Base-by-base conservation (phyloP, 2,329 filamentous ascomycete species). In the Akanthomyces muscarius region DNA sequence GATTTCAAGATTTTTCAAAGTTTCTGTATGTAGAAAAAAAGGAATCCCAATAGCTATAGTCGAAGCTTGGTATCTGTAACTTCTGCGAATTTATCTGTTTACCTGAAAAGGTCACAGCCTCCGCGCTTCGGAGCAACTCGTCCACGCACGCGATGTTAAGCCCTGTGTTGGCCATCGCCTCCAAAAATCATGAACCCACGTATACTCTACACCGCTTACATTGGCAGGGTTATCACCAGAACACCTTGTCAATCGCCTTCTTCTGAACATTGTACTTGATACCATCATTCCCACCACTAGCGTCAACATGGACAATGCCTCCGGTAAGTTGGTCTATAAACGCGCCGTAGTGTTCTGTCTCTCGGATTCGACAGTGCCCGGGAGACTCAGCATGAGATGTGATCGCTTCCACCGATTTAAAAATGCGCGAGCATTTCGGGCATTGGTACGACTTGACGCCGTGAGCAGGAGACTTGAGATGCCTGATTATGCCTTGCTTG, bases 241-340 rank as follows among this genome's bases (percentile, higher is more conserved):
- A 52, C 10, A 53, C 23, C 16, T 59, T 59, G 8, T 50, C 21
- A 3, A 42, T 8, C 10, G 11, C 45, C 1, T 53, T 23, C 7
- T 52, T 44, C 10, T 52, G 3, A 3, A 53, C 58, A 11, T 30
- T 36, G 14, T 61, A 61, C 38, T 30, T 53, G 36, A 53, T 21
- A 25, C 14, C 5, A 18, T 28, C 44, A 13, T 44, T 18, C 5
- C 16, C 7, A n/a, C 18, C n/a, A 14, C 10, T 25, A 4, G 33
- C 6, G 25, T 61, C 58, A 11, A 73, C 61, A n/a, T 73, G 68
- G 11, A 75, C 65, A 52, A 75, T 65, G 0, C 74, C 73, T 6
- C 65, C 73, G 0, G 73, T 73, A 36, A 75, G 62, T 62, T 75
- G 73, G 54, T 75, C 70, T 52, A 75, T 56, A 48, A 69, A 75